Evolutionary conservation across 768 basidiomycete species (phyloP).

Genomic region (Pholiota molesta): DNA sequence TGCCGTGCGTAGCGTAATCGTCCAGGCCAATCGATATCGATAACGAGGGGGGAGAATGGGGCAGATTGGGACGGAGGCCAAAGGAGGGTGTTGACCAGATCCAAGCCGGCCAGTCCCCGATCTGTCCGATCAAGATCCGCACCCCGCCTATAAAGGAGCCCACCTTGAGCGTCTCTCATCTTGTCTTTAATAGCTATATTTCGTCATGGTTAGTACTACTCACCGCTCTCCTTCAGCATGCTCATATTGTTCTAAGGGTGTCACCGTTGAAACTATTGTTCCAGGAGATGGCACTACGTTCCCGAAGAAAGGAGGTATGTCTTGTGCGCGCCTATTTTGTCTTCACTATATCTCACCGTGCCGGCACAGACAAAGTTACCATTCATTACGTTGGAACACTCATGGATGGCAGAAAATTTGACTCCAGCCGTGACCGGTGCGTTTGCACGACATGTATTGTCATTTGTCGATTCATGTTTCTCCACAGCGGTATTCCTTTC

Average conservation of each 20-base stretch:
- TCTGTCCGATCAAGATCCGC: constrained; percentile 78
- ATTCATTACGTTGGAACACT: constrained; percentile 86
- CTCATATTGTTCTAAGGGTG: constrained; percentile 52
- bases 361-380: constrained; percentile 58
- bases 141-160: constrained; percentile 57
- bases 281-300: constrained; percentile 65
- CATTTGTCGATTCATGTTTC: constrained; percentile 2
- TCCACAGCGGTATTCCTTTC: constrained; percentile 59
- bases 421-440: constrained; percentile 78
- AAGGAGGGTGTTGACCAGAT: constrained; percentile 12
- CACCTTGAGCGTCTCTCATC: constrained; percentile 25
- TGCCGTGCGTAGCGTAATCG: neutral
- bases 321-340: constrained; percentile 15
- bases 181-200: constrained; percentile 38
- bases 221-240: neutral
- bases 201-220: constrained; percentile 23
- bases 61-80: neutral
- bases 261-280: constrained; percentile 59
- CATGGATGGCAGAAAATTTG: constrained; percentile 62
- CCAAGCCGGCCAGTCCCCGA: constrained; percentile 40
- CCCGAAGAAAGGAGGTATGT: constrained; percentile 74
- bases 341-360: constrained; percentile 21
- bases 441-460: neutral
- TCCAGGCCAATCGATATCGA: constrained; percentile 14
- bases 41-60: constrained; percentile 5